Evolutionary conservation across 139 green algal genomes (phyloP).

Genomic region (Chlorella sp.): DNA sequence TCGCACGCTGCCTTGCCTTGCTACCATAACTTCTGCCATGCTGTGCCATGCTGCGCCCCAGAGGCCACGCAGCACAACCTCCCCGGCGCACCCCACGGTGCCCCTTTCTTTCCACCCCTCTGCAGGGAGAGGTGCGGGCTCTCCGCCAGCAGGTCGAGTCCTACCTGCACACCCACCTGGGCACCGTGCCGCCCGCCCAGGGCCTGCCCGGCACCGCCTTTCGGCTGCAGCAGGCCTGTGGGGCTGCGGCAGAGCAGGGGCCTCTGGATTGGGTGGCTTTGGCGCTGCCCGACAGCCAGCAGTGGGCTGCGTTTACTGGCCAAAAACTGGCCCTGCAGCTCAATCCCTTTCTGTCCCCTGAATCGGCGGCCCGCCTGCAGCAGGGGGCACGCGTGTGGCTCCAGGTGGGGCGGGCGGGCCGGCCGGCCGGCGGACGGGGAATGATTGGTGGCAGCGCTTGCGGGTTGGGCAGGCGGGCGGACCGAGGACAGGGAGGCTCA

Average conservation of each 20-base stretch:
- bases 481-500: background rate
- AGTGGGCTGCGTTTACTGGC: too few relatives aligned
- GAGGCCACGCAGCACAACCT: too few relatives aligned
- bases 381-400: constrained; percentile 50
- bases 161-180: constrained; percentile 40
- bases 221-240: constrained; percentile 21
- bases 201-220: constrained; percentile 29
- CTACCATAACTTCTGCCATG: too few relatives aligned
- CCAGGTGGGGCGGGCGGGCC: background rate
- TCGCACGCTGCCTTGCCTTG: too few relatives aligned
- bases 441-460: background rate
- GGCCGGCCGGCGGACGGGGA: background rate
- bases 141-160: constrained; percentile 2
- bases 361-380: constrained; percentile 19
- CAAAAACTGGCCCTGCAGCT: constrained; percentile 6
- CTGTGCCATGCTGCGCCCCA: too few relatives aligned
- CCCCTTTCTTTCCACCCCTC: background rate
- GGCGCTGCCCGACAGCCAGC: background rate
- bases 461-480: background rate
- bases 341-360: constrained; percentile 54
- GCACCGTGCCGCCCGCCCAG: constrained; percentile 4
- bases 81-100: too few relatives aligned
- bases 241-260: background rate
- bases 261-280: constrained; percentile 14
- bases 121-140: background rate